Evolutionary conservation across 192 early-diverging fungal genomes (phyloP).

Genomic region (Physocladia obscura): DNA sequence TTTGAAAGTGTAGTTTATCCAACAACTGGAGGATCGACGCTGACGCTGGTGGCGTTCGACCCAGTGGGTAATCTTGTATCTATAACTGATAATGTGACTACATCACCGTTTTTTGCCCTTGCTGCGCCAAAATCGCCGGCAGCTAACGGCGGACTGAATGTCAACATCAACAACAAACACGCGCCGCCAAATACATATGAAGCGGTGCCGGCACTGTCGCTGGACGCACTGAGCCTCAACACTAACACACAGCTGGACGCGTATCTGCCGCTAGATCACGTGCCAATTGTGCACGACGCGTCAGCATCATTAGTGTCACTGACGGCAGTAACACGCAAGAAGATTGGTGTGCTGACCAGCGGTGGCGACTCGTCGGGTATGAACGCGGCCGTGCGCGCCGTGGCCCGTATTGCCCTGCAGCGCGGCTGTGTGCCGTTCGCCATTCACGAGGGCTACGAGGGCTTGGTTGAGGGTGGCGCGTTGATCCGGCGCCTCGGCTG

Average conservation of each 20-base stretch:
- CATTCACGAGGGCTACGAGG: conserved; percentile 93
- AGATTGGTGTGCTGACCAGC: conserved; percentile 90
- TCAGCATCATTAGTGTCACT: not conserved
- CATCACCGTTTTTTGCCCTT: conserved; percentile 46
- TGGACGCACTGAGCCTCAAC: too few relatives aligned
- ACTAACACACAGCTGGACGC: not conserved
- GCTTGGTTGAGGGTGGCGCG: conserved; percentile 85
- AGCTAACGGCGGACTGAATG: not conserved
- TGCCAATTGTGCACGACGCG: too few relatives aligned
- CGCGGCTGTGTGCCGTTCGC: conserved; percentile 81
- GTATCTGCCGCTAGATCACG: not conserved
- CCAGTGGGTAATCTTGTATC: conserved; percentile 79
- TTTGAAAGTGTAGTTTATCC: not conserved
- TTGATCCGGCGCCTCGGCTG: conserved; percentile 82
- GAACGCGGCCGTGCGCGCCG: conserved; percentile 91
- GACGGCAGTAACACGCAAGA: conserved; percentile 47
- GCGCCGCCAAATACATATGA: not conserved
- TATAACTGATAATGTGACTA: conserved; percentile 62
- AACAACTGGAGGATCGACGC: not conserved
- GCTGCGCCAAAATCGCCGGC: conserved; percentile 15
- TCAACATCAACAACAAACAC: conserved; percentile 1
- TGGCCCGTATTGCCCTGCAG: conserved; percentile 83
- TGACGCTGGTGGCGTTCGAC: conserved; percentile 58
- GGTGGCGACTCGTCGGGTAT: conserved; percentile 97
- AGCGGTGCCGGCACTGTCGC: conserved; percentile 8